A percentile compares a stretch with the other conserved stretches of the same genome.
These are phyloP conservation scores for Kwoniella newhampshirensis DNA, from an alignment of 768 basidiomycete genomes.

Conservation along the genomic window DNA sequence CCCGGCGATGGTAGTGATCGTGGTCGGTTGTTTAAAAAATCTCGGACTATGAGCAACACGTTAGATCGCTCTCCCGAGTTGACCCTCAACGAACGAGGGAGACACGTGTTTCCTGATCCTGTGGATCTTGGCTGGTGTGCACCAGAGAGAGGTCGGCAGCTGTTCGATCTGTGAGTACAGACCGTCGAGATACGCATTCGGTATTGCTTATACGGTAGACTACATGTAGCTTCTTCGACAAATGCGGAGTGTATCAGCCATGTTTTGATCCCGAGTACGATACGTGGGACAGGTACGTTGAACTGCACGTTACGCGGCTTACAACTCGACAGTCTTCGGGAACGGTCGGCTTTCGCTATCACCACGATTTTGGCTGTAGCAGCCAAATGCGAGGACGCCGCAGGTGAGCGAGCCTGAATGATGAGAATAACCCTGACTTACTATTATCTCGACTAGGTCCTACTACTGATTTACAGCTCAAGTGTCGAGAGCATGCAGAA, in stretches of 20 bases:
- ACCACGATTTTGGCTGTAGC: conserved; percentile 34
- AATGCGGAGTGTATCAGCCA: conserved; percentile 38
- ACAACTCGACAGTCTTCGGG: conserved; percentile 27
- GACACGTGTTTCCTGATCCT: conserved; percentile 27
- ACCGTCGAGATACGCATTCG: neutral
- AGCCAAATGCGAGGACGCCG: conserved; percentile 36
- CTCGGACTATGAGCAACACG: neutral
- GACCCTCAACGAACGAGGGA: conserved; percentile 23
- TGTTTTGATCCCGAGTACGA: conserved; percentile 43
- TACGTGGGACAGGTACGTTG: conserved; percentile 40
- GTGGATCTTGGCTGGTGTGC: conserved; percentile 37
- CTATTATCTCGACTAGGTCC: conserved; percentile 5
- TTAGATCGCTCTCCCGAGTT: neutral
- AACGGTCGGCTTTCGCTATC: conserved; percentile 40
- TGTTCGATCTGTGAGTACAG: conserved; percentile 35
- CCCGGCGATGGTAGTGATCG: conserved; percentile 4
- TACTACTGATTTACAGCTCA: conserved; percentile 28
- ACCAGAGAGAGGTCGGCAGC: conserved; percentile 27
- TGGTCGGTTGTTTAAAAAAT: neutral
- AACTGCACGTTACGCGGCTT: neutral
- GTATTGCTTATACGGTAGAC: conserved; percentile 3
- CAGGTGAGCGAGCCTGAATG: conserved; percentile 11
- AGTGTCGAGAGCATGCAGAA: conserved; percentile 39
- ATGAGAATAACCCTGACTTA: no score
- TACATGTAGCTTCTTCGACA: conserved; percentile 34